Conservation (phyloP, 352 stramenopile genomes). For the Globisporangium perplexum region DNA sequence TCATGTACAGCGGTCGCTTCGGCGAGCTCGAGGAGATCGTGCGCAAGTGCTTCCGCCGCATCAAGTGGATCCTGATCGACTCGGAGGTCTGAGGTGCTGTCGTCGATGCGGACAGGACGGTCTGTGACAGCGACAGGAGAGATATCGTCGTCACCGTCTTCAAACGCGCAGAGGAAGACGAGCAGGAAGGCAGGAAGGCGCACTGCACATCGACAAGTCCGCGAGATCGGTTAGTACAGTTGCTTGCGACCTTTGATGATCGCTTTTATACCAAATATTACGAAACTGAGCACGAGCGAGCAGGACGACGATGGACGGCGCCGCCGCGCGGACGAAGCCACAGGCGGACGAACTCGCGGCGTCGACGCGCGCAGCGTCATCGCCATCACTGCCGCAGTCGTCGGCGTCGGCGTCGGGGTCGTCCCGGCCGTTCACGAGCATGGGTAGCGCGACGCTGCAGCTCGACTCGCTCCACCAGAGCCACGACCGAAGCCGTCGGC, state of each 20-base stretch:
- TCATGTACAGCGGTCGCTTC: constrained; percentile 85
- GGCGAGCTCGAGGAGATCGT: constrained; percentile 85
- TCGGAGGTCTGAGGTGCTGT: constrained; percentile 64
- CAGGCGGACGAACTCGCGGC: constrained; percentile 5
- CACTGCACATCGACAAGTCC: too few species aligned
- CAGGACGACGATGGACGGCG: constrained; percentile 1
- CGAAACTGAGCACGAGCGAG: neutral
- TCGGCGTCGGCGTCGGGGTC: neutral
- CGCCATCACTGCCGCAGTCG: too few species aligned
- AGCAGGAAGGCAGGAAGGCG: too few species aligned
- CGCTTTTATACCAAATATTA: too few species aligned
- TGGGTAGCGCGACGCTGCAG: constrained; percentile 26
- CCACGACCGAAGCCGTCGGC: constrained; percentile 5
- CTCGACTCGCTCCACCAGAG: constrained; percentile 16
- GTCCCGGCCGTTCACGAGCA: constrained; percentile 28
- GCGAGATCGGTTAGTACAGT: too few species aligned
- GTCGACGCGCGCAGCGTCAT: too few species aligned
- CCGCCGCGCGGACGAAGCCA: too few species aligned
- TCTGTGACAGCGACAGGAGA: too few species aligned
- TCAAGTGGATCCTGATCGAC: constrained; percentile 91
- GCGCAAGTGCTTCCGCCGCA: constrained; percentile 88
- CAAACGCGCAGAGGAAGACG: too few species aligned
- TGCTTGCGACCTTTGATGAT: too few species aligned
- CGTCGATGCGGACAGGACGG: too few species aligned
- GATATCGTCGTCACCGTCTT: neutral